phyloP scores from a whole-genome alignment of 805 yeast species.

The Hanseniaspora guilliermondii region DNA sequence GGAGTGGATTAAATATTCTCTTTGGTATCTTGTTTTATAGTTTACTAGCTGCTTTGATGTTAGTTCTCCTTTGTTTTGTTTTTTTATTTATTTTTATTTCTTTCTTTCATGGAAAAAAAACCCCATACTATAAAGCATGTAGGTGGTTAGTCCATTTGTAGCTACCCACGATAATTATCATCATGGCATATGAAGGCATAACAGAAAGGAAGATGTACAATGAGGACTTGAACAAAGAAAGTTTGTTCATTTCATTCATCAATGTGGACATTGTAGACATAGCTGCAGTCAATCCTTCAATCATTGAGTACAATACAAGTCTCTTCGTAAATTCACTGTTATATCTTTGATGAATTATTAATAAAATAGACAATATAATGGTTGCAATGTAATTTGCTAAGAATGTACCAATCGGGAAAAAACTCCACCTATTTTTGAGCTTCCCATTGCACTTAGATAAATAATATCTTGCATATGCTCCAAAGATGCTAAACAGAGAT shows the following conservation, averaged over 20 bases:
- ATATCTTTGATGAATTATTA: neutral
- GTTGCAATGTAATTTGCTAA: constrained; percentile 9
- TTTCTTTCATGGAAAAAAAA: too few relatives aligned
- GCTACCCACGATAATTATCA: constrained; percentile 54
- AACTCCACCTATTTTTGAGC: neutral
- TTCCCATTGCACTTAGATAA: constrained; percentile 41
- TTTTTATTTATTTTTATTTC: too few relatives aligned
- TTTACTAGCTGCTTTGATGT: too few relatives aligned
- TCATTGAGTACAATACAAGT: constrained; percentile 31
- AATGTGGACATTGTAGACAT: constrained; percentile 70
- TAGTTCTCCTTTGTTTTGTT: too few relatives aligned
- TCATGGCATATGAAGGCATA: constrained; percentile 34
- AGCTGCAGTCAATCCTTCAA: constrained; percentile 59
- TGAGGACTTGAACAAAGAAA: constrained; percentile 31
- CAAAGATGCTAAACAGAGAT: constrained; percentile 59
- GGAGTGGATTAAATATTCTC: too few relatives aligned
- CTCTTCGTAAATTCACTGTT: neutral
- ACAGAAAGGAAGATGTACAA: constrained; percentile 42
- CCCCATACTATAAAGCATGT: constrained; percentile 18
- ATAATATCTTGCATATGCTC: constrained; percentile 46
- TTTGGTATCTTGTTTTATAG: too few relatives aligned
- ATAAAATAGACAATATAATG: neutral
- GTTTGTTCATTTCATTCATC: constrained; percentile 46
- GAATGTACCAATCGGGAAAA: constrained; percentile 2
- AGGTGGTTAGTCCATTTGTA: constrained; percentile 57